Conservation (phyloP, 2,329 filamentous ascomycete species). For the Cercospora janseana region DNA sequence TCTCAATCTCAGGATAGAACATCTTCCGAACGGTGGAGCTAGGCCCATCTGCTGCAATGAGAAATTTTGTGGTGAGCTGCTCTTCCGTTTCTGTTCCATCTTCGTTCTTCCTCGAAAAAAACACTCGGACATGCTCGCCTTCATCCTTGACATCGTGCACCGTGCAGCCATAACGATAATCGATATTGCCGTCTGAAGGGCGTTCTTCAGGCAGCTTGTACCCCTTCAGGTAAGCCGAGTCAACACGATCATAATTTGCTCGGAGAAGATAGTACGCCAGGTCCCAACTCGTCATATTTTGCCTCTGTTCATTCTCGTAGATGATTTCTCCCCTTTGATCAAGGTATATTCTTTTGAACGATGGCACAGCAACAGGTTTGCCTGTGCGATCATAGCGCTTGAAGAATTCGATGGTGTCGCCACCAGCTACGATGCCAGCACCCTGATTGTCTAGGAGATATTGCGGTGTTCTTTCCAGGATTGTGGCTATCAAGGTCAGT, state of each 20-base stretch:
- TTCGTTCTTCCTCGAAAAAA: constrained; percentile 27
- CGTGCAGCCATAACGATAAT: constrained; percentile 35
- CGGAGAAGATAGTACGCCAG: constrained; percentile 46
- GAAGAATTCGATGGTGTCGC: constrained; percentile 46
- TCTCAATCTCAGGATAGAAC: constrained; percentile 33
- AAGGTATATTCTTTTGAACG: constrained; percentile 30
- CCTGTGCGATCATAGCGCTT: constrained; percentile 44
- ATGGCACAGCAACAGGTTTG: constrained; percentile 33
- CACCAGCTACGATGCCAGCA: constrained; percentile 49
- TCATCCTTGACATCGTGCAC: constrained; percentile 34
- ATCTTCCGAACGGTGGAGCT: constrained; percentile 34
- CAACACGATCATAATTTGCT: constrained; percentile 47
- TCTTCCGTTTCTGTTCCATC: constrained; percentile 26
- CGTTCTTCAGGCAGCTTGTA: constrained; percentile 25
- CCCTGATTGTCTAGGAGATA: constrained; percentile 49
- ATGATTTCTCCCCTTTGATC: constrained; percentile 32
- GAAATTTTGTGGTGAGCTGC: constrained; percentile 36
- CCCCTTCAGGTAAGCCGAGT: constrained; percentile 34
- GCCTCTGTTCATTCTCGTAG: constrained; percentile 36
- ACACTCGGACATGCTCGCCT: constrained; percentile 31
- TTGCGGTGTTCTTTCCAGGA: constrained; percentile 44
- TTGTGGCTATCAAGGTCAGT: constrained; percentile 9
- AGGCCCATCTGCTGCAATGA: constrained; percentile 48
- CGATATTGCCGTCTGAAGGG: constrained; percentile 28
- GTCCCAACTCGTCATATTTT: constrained; percentile 51